Conservation (phyloP, 2,329 filamentous ascomycete genomes). For the Fusarium buxicola region DNA sequence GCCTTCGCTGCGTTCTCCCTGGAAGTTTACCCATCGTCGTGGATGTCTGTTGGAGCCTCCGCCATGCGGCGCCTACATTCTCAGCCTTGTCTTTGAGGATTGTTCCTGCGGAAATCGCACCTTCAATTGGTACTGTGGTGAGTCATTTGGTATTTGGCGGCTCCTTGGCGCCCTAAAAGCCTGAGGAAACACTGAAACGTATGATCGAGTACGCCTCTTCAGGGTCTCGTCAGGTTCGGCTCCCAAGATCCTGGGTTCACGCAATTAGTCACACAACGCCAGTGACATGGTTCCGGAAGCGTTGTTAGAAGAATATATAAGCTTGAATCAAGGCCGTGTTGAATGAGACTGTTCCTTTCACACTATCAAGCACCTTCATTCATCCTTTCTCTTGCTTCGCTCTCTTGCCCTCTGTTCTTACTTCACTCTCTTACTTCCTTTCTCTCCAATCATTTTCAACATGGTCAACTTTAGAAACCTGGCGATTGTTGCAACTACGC, state of each 20-base stretch:
- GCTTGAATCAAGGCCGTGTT: not conserved
- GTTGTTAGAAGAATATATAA: constrained; percentile 25
- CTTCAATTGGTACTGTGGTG: constrained; percentile 7
- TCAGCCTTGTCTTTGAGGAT: not conserved
- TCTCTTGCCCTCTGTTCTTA: constrained; percentile 1
- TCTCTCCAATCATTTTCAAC: constrained; percentile 14
- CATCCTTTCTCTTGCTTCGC: not conserved
- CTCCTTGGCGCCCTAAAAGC: constrained; percentile 2
- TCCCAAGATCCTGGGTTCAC: not conserved
- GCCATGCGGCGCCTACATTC: constrained; percentile 8
- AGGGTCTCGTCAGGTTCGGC: constrained; percentile 24
- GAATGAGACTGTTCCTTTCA: not conserved
- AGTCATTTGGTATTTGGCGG: constrained; percentile 12
- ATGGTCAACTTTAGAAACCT: constrained; percentile 48
- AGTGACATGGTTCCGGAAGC: not conserved
- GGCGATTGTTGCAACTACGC: constrained; percentile 39
- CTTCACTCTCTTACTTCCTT: constrained; percentile 5
- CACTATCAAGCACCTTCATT: constrained; percentile 24
- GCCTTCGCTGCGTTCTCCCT: not conserved
- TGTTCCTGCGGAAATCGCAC: constrained; percentile 15
- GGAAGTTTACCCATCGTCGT: constrained; percentile 1
- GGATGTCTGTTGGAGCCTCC: constrained; percentile 3
- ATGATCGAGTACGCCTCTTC: constrained; percentile 8
- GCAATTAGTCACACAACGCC: not conserved
- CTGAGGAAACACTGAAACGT: too few relatives aligned